These are phyloP conservation scores for Nothophaeocryptopus gaeumannii DNA, from an alignment of 2,329 filamentous ascomycete species.

Conservation along the genomic window DNA sequence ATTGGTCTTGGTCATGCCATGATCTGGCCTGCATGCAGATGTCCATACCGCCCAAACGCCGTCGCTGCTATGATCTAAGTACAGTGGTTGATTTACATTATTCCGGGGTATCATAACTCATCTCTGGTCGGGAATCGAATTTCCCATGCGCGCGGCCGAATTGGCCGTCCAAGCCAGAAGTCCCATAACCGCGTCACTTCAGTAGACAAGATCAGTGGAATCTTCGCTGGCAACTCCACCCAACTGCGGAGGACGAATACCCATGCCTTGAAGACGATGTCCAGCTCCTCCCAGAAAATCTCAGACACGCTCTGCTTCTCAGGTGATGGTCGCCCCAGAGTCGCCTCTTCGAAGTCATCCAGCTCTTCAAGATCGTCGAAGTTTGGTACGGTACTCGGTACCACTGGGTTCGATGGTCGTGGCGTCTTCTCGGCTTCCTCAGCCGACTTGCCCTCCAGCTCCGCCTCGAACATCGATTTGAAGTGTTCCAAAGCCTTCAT, in stretches of 20 bases:
- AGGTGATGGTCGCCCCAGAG: background rate
- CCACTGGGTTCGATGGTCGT: constrained; percentile 7
- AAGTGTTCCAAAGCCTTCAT: constrained; percentile 74
- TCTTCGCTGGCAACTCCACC: constrained; percentile 45
- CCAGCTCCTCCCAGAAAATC: constrained; percentile 61
- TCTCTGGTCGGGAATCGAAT: constrained; percentile 42
- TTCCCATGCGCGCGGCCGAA: constrained; percentile 57
- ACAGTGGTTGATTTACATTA: too few relatives aligned
- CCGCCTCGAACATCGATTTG: constrained; percentile 48
- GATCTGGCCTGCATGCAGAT: too few relatives aligned
- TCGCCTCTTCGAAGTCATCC: constrained; percentile 25
- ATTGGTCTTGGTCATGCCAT: too few relatives aligned
- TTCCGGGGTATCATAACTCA: constrained; percentile 27
- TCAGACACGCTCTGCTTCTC: constrained; percentile 52
- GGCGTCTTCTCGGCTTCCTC: constrained; percentile 17
- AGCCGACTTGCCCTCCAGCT: constrained; percentile 22
- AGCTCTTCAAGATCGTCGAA: constrained; percentile 28
- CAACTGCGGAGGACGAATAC: constrained; percentile 69
- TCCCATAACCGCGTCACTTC: constrained; percentile 58
- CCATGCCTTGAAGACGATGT: constrained; percentile 60
- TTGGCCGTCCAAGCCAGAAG: constrained; percentile 62
- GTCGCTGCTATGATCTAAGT: too few relatives aligned
- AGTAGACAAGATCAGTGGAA: constrained; percentile 48
- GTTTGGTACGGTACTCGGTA: constrained; percentile 15
- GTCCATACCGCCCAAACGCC: too few relatives aligned